These are phyloP conservation scores for Tetracladium setigerum DNA, from an alignment of 495 filamentous ascomycete genomes.

Conservation along the genomic window DNA sequence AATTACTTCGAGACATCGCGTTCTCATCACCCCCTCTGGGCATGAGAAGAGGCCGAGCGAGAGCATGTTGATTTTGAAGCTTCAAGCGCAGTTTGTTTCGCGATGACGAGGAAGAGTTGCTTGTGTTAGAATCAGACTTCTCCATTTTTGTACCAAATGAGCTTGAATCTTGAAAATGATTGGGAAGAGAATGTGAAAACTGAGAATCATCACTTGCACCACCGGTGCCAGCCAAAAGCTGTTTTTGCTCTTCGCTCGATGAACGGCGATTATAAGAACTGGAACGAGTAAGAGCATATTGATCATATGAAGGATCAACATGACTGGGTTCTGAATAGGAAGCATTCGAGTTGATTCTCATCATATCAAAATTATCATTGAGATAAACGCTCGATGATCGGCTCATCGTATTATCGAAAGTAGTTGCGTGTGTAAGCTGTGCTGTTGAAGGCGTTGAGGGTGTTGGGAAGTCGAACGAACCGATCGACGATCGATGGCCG, in stretches of 20 bases:
- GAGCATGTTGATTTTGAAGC: constrained; percentile 13
- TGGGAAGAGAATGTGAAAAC: constrained; percentile 24
- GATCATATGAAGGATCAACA: constrained; percentile 21
- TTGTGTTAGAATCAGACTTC: constrained; percentile 26
- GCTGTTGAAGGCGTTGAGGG: constrained; percentile 18
- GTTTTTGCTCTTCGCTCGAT: constrained; percentile 20
- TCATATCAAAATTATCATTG: constrained; percentile 20
- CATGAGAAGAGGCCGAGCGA: constrained; percentile 18
- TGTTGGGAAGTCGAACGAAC: constrained; percentile 12
- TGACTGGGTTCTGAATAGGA: constrained; percentile 17
- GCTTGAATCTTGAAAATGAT: constrained; percentile 12
- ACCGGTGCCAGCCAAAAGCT: constrained; percentile 23
- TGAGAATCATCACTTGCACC: constrained; percentile 28
- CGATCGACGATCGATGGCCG: constrained; percentile 3
- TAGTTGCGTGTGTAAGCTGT: constrained; percentile 17
- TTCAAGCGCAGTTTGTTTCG: constrained; percentile 20
- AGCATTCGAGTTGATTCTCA: constrained; percentile 20
- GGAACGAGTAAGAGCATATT: constrained; percentile 11
- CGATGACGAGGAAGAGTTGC: constrained; percentile 22
- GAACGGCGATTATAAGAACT: constrained; percentile 16
- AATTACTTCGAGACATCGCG: constrained; percentile 20
- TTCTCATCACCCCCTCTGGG: constrained; percentile 23
- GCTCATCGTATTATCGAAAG: constrained; percentile 19
- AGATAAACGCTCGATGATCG: constrained; percentile 20
- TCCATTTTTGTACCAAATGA: constrained; percentile 28